A percentile compares a stretch with the other conserved stretches of the same genome.
phyloP scores from a whole-genome alignment of 495 filamentous ascomycete species.

The Xylaria scruposa region DNA sequence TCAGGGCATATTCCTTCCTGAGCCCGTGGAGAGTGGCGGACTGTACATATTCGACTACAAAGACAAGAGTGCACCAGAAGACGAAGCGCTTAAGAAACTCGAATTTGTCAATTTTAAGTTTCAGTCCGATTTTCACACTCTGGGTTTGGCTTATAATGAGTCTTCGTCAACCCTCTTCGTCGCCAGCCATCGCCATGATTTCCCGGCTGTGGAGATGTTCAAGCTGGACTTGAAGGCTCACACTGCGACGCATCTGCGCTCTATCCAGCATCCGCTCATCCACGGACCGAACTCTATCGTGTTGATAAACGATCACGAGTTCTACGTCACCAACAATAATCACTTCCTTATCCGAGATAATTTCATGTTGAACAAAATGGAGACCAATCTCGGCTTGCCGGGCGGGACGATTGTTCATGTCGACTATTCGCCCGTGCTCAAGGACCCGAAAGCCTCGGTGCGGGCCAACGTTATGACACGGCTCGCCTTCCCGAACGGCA shows the following conservation, averaged over 20 bases:
- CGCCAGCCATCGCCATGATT: conserved; percentile 34
- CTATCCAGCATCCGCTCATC: conserved; percentile 56
- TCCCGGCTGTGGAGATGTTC: conserved; percentile 61
- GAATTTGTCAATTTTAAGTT: conserved; percentile 42
- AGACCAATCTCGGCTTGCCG: conserved; percentile 47
- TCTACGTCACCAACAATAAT: conserved; percentile 70
- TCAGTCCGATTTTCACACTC: conserved; percentile 49
- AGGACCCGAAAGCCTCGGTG: conserved; percentile 43
- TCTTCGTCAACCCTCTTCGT: conserved; percentile 45
- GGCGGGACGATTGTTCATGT: conserved; percentile 48
- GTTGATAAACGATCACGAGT: conserved; percentile 51
- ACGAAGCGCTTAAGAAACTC: conserved; percentile 39
- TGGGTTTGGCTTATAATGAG: conserved; percentile 52
- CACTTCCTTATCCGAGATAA: conserved; percentile 38
- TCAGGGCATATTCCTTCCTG: conserved; percentile 37
- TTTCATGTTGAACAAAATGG: conserved; percentile 34
- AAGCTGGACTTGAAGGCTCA: conserved; percentile 50
- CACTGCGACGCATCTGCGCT: conserved; percentile 51
- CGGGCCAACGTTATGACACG: conserved; percentile 30
- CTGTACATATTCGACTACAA: conserved; percentile 50
- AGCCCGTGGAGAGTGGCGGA: conserved; percentile 38
- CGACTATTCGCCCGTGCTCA: conserved; percentile 45
- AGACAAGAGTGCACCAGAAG: conserved; percentile 29
- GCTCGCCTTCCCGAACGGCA: conserved; percentile 38
- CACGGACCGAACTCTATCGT: conserved; percentile 65